Base-by-base conservation (phyloP, 1,139 yeast genomes). In the Pichia sp. region DNA sequence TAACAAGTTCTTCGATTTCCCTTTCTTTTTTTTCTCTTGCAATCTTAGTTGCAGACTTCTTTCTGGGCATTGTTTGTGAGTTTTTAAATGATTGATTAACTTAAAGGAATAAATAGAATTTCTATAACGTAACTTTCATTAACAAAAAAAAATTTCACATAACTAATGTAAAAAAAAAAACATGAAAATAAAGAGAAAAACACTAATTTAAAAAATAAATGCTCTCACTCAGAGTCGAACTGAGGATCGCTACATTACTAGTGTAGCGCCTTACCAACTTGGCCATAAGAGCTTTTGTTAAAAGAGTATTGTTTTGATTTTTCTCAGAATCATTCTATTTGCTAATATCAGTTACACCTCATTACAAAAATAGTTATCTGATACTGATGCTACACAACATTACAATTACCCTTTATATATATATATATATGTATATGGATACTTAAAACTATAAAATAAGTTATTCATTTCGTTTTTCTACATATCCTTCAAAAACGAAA, bases 11-110 rank as follows among this genome's bases (percentile, higher is more conserved):
- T 3, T 44, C 24, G 18, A 36, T 25, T 18, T 40, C 43, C 1
- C 42, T 42, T 34, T 45, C 54, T 22, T 40, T 25, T 27, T 32
- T 38, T 59, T 81, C 87, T 62, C 70, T 75, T 35, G 92, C 94
- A 65, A 72, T 84, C 62, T 83, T 85, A 50, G 92, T 74, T 40
- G 94, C 92, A 25, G 95, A 84, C 76, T 87, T 87, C 82, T 87
- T 87, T 78, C 96, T 82, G 42, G 95, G 85, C 96, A 87, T 87
- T 34, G 25, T 51, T 36, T n/a, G n/a, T n/a, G n/a, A n/a, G 26
- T 13, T 8, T 22, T 8, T 12, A n/a, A 16, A 13, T 32, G 36
- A 13, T 32, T 16, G 12, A 22, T 7, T 42, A 16, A 7, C 22
- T 11, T 16, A 25, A 15, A 24, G 34, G 15, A 8, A 37, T 16